phyloP scores from a whole-genome alignment of 768 basidiomycete species.

The Serendipita sp. region DNA sequence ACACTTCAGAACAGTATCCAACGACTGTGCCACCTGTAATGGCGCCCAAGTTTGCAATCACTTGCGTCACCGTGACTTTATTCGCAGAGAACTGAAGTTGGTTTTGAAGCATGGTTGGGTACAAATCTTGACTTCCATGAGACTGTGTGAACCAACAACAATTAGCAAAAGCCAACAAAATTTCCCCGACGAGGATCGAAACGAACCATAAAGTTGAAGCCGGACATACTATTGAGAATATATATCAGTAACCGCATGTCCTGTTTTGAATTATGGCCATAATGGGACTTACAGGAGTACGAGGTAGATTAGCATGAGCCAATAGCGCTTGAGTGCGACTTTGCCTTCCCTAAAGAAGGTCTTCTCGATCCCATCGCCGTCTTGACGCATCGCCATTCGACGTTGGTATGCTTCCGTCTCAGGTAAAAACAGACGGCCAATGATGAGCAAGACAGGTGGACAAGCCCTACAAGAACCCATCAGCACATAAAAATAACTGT shows the following conservation, averaged over 20 bases:
- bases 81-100: conserved; percentile 44
- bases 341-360: conserved; percentile 56
- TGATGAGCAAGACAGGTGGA: conserved; percentile 52
- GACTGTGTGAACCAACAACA: neutral
- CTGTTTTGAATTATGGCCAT: neutral
- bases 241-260: conserved; percentile 7
- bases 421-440: conserved; percentile 55
- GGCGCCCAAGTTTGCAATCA: neutral
- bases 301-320: conserved; percentile 70
- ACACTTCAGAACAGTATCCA: conserved; percentile 31
- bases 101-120: conserved; percentile 55
- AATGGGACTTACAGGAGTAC: conserved; percentile 33
- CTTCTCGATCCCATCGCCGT: conserved; percentile 25
- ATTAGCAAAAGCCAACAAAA: no score
- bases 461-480: conserved; percentile 13
- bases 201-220: conserved; percentile 9
- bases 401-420: conserved; percentile 62
- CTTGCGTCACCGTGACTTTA: conserved; percentile 39
- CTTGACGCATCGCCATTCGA: conserved; percentile 31
- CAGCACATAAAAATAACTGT: neutral
- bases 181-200: no score
- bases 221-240: conserved; percentile 8
- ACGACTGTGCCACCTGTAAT: conserved; percentile 41
- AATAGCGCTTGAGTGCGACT: conserved; percentile 66
- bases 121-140: conserved; percentile 38